Evolutionary conservation across 768 basidiomycete species (phyloP).

Genomic region (Dictyophora rubrovolvata): DNA sequence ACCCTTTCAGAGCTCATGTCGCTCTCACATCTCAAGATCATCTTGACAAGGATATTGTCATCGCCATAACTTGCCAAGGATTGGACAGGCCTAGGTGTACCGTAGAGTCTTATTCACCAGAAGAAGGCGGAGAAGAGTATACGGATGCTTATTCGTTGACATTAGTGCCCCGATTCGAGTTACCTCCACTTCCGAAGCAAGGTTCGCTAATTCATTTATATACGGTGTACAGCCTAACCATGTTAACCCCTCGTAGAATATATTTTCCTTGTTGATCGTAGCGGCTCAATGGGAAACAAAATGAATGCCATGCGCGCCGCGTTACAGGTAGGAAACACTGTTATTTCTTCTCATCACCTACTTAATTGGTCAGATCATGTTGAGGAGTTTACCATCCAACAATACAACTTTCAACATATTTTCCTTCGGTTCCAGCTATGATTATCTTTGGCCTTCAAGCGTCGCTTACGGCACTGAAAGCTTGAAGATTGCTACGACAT

Average conservation of each 20-base stretch:
- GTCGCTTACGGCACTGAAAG: conserved; percentile 2
- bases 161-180: conserved; percentile 41
- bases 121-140: conserved; percentile 23
- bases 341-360: background rate
- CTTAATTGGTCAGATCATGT: conserved; percentile 34
- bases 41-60: conserved; percentile 40
- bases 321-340: background rate
- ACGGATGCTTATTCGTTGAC: conserved; percentile 37
- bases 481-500: conserved; percentile 7
- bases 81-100: conserved; percentile 49
- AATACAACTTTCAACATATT: conserved; percentile 47
- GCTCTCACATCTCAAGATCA: conserved; percentile 25
- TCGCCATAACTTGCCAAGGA: conserved; percentile 37
- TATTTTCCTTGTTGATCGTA: conserved; percentile 51
- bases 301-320: conserved; percentile 28
- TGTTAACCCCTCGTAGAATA: conserved; percentile 31
- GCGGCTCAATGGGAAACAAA: conserved; percentile 39
- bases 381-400: conserved; percentile 32
- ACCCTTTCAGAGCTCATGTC: conserved; percentile 1
- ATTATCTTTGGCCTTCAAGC: conserved; percentile 28
- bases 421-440: conserved; percentile 32
- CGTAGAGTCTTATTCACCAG: conserved; percentile 29
- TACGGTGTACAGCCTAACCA: background rate
- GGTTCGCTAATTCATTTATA: background rate
- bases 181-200: conserved; percentile 34